Percentiles rank a stretch among this genome's conserved stretches.
phyloP scores from a whole-genome alignment of 306 rosid species.

The Vicia sativa region DNA sequence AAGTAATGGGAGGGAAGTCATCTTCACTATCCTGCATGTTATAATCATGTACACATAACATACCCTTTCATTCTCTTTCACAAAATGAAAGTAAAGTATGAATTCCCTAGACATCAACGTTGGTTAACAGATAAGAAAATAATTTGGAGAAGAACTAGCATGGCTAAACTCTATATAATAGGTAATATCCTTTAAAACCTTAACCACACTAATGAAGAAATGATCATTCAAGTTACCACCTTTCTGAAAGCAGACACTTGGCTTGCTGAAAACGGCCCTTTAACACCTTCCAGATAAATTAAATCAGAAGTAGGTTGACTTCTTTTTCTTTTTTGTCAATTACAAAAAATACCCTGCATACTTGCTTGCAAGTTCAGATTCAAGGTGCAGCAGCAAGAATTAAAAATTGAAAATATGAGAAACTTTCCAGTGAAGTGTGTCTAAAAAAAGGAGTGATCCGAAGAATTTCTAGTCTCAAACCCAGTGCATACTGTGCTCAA shows the following conservation, averaged over 20 bases:
- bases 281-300: slow-evolving; percentile 41
- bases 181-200: slow-evolving; percentile 22
- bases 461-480: neutral
- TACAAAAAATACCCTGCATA: neutral
- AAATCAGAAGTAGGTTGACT: neutral
- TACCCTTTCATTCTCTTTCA: slow-evolving; percentile 29
- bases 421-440: neutral
- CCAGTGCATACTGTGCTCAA: neutral
- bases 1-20: slow-evolving; percentile 30
- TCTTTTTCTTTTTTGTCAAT: neutral
- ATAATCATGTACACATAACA: slow-evolving; percentile 4
- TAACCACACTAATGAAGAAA: slow-evolving; percentile 39
- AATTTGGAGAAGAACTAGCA: slow-evolving; percentile 32
- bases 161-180: slow-evolving; percentile 25
- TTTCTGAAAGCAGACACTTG: slow-evolving; percentile 53
- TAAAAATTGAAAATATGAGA: slow-evolving; percentile 1
- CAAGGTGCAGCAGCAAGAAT: neutral
- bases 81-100: slow-evolving; percentile 22
- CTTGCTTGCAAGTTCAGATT: neutral
- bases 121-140: slow-evolving; percentile 21
- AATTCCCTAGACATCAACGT: slow-evolving; percentile 14
- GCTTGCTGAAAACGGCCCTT: slow-evolving; percentile 59
- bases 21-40: slow-evolving; percentile 26
- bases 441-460: neutral
- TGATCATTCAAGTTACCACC: slow-evolving; percentile 46